phyloP scores from a whole-genome alignment of 1,284 basidiomycete genomes.

The Xerocomus minutiporus region DNA sequence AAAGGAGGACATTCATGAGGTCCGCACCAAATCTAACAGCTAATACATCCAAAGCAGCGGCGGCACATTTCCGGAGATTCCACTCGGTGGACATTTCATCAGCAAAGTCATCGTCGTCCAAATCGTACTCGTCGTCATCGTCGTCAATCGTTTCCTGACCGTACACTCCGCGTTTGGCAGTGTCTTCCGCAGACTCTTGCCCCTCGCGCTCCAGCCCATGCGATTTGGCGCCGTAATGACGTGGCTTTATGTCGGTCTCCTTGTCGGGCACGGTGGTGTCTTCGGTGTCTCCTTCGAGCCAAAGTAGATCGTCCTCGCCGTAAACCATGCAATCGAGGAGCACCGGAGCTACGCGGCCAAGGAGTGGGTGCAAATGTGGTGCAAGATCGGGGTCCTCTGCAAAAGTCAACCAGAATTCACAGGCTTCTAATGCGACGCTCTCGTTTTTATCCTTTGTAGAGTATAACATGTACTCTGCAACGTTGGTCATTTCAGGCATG shows the following conservation, averaged over 20 bases:
- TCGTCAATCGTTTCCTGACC: constrained; percentile 67
- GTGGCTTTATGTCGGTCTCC: constrained; percentile 93
- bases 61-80: constrained; percentile 98
- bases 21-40: constrained; percentile 89
- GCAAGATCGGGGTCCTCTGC: constrained; percentile 90
- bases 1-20: constrained; percentile 83
- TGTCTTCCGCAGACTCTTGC: constrained; percentile 45
- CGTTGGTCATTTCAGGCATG: constrained; percentile 91
- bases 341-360: constrained; percentile 87
- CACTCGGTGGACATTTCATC: constrained; percentile 98
- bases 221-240: constrained; percentile 81
- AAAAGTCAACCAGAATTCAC: constrained; percentile 99
- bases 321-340: constrained; percentile 97
- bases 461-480: constrained; percentile 98
- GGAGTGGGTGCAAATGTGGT: constrained; percentile 79
- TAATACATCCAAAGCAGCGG: constrained; percentile 95
- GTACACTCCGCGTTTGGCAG: constrained; percentile 56
- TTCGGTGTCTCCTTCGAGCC: constrained; percentile 90
- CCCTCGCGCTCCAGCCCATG: constrained; percentile 80
- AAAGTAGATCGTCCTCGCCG: constrained; percentile 92
- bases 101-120: constrained; percentile 88
- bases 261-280: constrained; percentile 90
- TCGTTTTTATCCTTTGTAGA: constrained; percentile 97
- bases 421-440: constrained; percentile 91
- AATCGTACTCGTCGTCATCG: constrained; percentile 81